Base-by-base conservation (phyloP, 108 stramenopile genomes). In the Schizochytrium sp. region DNA sequence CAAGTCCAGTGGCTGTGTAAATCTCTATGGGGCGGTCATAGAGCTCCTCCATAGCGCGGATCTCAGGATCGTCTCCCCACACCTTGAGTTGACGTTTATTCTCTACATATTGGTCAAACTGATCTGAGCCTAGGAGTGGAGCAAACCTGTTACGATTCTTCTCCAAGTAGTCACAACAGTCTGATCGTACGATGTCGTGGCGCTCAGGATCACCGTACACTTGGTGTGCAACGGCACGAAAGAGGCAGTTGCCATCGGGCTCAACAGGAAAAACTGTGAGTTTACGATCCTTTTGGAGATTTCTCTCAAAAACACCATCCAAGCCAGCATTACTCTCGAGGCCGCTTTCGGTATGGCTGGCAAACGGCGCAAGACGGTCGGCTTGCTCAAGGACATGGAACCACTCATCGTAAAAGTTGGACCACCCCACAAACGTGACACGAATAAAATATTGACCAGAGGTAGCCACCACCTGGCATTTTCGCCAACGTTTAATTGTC, bases 41-140 rank as follows among this genome's bases (percentile, higher is more conserved):
- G 46, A 99, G 90, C 94, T 99, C 98, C 56, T 93, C 94, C 69
- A 97, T 93, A 61, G 98, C 98, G 89, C 97, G 97, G 61, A 99
- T 95, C 92, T 99, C 98, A 8, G 97, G 95, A 90, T 98, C 97
- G 92, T 98, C 98, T 3, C 98, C 98, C 91, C 98, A 98, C 17
- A 90, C 88, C 50, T 42, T 44, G 53, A 90, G 87, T 41, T 72
- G 58, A 15, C 90, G 88, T 60, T 90, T 88, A 44, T 72, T 87
- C 46, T 42, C 88, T 19, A 88, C 88, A 41, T 90, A 87, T 8
- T 61, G 49, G 44, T 87, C 90, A 45, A 87, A 72, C 19, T 88
- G 87, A 1, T 88, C 90, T 1, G 61, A 56, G 12, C 72, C 90
- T 28, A 88, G 40, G 8, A 57, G 87, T 1, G 60, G 61, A 46